Base-by-base conservation (phyloP, 208 protist genomes). In the Crithidia brevicula region DNA sequence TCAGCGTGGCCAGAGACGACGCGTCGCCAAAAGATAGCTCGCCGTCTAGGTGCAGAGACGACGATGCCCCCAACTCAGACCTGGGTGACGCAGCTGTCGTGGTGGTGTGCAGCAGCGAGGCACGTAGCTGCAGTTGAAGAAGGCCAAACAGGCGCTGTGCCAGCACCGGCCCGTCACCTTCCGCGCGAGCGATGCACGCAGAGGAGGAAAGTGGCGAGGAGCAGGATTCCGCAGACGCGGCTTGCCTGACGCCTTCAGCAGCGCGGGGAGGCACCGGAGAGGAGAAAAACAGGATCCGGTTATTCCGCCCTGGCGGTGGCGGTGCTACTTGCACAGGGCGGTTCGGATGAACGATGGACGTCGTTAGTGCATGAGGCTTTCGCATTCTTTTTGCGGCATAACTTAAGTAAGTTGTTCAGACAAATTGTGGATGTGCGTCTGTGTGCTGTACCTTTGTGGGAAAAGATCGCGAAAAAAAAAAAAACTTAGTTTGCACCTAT, bases 121-220 rank as follows among this genome's bases (percentile, higher is more conserved):
- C 33, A 4, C 40, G 45, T 1, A 50, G 68, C 40, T 49, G 60
- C 25, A 74, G 36, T 34, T 74, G 68, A 16, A 74, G 68, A 49
- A 74, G 52, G 28, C 50, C 10, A 34, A 67, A 67, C 6, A 74
- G 51, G 3, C 7, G 34, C 27, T 23, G 13, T 16, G 60, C 68
- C 34, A 63, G 33, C 25, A 36, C 31, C 4, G 8, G 9, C 16
- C 20, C 53, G 5, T 28, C 60, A 25, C 15, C 33, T 9, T 27
- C 40, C n/a, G 42, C 33, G 10, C 18, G 40, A 23, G 23, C 40
- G 3, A 40, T 25, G 28, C 53, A 31, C n/a, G 33, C 20, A 54
- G 33, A 43, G 13, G 45, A 25, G 1, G 54, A 34, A 28, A 27
- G 16, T 54, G 22, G 22, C 16, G 45, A 20, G n/a, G n/a, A n/a